Evolutionary conservation across 2,329 filamentous ascomycete genomes (phyloP).

Genomic region (Penicillium sp.): DNA sequence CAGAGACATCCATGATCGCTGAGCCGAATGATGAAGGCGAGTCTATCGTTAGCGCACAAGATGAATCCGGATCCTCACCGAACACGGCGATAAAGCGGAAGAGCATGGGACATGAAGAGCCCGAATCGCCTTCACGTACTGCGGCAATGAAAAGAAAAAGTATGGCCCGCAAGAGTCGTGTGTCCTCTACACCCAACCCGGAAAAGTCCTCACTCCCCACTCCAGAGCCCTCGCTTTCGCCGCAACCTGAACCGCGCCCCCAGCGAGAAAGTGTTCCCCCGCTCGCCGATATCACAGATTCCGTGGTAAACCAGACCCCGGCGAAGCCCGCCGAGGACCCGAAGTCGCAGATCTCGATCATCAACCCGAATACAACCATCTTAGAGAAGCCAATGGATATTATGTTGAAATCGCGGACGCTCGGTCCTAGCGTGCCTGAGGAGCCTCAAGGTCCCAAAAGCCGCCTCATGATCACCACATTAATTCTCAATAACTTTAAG

Average conservation of each 20-base stretch:
- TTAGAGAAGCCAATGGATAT: slow-evolving; percentile 94
- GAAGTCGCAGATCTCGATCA: slow-evolving; percentile 61
- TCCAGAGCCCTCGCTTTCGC: slow-evolving; percentile 59
- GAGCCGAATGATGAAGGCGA: slow-evolving; percentile 41
- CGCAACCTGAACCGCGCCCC: slow-evolving; percentile 47
- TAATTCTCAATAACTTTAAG: slow-evolving; percentile 96
- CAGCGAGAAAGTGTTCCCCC: slow-evolving; percentile 59
- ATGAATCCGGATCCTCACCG: slow-evolving; percentile 60
- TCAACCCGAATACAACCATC: slow-evolving; percentile 76
- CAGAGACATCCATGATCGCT: slow-evolving; percentile 64
- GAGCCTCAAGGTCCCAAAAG: slow-evolving; percentile 79
- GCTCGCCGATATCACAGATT: slow-evolving; percentile 74
- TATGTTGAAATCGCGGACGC: slow-evolving; percentile 80
- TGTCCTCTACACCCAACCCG: slow-evolving; percentile 46
- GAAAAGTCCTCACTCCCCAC: slow-evolving; percentile 51
- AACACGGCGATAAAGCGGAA: slow-evolving; percentile 73
- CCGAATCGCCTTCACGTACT: slow-evolving; percentile 61
- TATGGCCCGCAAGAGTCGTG: slow-evolving; percentile 50
- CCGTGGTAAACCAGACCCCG: slow-evolving; percentile 66
- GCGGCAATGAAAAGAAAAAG: slow-evolving; percentile 73
- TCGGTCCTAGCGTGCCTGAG: slow-evolving; percentile 66
- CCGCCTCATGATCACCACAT: slow-evolving; percentile 88
- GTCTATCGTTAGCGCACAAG: slow-evolving; percentile 44
- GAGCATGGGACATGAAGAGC: slow-evolving; percentile 57
- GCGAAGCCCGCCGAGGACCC: slow-evolving; percentile 48